Base-by-base conservation (phyloP, 306 rosid genomes). In the Prunus mume region DNA sequence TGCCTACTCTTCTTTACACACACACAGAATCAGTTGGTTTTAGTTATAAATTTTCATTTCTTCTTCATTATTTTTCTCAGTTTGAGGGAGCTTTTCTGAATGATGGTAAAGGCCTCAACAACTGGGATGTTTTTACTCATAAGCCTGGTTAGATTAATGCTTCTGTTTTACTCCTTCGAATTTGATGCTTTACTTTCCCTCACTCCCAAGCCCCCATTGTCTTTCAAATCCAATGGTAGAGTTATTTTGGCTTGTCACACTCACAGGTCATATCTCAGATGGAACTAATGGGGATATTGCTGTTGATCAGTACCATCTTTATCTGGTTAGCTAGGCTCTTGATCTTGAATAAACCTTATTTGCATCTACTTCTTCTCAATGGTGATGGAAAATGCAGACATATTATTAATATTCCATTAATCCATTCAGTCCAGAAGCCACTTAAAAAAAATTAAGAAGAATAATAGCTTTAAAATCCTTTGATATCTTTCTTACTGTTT, bases 281-380 rank as follows among this genome's bases (percentile, higher is more conserved):
- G 92, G 91, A 75, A 86, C 68, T 24, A 93, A 72, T 25, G 96
- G 96, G 65, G 97, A 93, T 52, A 61, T 89, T 56, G 91, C 96
- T 65, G 89, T 71, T 71, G 97, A 90, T 87, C 91, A 93, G 6
- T 93, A 90, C 76, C 96, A 93, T 81, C 94, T 81, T 2, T 93
- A 85, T 78, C 79, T 20, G 84, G 97, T 92, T 55, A 6, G 41
- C 41, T 34, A 34, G 30, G 54, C 30, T 43, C 4, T 49, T 18
- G 43, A 32, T 43, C 4, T 49, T 18, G 43, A 32, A 12, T 5
- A 27, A 14, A 19, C 43, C 5, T 14, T 27, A 41, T 34, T 3
- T 57, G 9, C 25, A 22, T 20, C 9, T 34, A 2, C 34, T 3
- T 17, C 38, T 12, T 12, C 41, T 34, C 41, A 34, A 6, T 34